These are phyloP conservation scores for Leishmania amazonensis DNA, from an alignment of 208 protist species.

Conservation along the genomic window DNA sequence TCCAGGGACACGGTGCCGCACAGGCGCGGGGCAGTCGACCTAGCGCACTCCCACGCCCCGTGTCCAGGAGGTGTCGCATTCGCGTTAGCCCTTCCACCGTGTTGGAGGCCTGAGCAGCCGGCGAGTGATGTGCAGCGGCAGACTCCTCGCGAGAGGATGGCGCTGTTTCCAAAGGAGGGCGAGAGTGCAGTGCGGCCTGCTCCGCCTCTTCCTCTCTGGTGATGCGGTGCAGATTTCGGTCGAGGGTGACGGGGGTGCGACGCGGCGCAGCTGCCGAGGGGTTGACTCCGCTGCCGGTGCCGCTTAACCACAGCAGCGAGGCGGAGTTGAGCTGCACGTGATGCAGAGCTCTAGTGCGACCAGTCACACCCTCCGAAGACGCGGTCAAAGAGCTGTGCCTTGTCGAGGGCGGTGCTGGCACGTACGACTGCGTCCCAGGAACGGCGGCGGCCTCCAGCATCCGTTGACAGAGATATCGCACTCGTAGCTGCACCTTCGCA, in stretches of 20 bases:
- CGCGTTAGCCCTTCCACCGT: slow-evolving; percentile 10
- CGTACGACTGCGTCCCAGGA: slow-evolving; percentile 11
- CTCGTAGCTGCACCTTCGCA: slow-evolving; percentile 10
- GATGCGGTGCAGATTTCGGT: slow-evolving; percentile 16
- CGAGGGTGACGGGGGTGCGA: slow-evolving; percentile 29
- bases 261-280: slow-evolving; percentile 11
- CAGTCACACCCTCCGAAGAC: neutral
- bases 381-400: neutral
- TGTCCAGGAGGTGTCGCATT: slow-evolving; percentile 34
- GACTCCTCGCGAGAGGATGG: neutral
- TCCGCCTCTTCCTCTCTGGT: slow-evolving; percentile 19
- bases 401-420: neutral
- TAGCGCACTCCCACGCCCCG: slow-evolving; percentile 23
- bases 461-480: slow-evolving; percentile 29
- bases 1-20: slow-evolving; percentile 19
- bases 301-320: slow-evolving; percentile 10
- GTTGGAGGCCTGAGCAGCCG: neutral
- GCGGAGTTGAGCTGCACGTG: slow-evolving; percentile 16
- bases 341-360: slow-evolving; percentile 1
- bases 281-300: neutral
- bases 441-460: slow-evolving; percentile 22
- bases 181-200: neutral
- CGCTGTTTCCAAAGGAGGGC: neutral
- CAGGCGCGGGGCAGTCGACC: slow-evolving; percentile 31
- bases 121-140: neutral